Base-by-base conservation (phyloP, 1,139 yeast genomes). In the Pichia inconspicua region DNA sequence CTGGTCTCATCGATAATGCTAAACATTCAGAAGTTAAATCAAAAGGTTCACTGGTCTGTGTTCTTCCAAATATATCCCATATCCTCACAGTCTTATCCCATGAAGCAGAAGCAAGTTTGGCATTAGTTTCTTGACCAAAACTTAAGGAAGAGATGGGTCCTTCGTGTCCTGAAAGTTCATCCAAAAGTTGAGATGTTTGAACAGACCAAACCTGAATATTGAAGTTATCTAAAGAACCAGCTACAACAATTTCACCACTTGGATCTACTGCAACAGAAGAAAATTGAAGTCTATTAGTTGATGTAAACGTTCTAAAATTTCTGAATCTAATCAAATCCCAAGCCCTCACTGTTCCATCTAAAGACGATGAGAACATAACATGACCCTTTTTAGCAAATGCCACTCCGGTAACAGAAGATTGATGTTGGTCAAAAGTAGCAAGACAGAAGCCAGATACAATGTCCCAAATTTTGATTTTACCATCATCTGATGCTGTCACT, bases 161-260 rank as follows among this genome's bases (percentile, higher is more conserved):
- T 59, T 87, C 95, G 65, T 92, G 99, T 6, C 97, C 98, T 5
- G 92, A 72, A 45, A 92, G 72, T 25, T 87, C 77, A 61, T 94
- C 98, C 48, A 92, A 73, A 44, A 92, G 70, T 64, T 90, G 97
- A 1, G 95, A 85, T 0, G 97, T 90, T 69, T 92, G 98, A 1
- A 94, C 97, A 11, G 96, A 88, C 99, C 99, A 92, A 38, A 92
- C 86, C 62, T 85, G 90, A 48, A 92, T 85, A 54, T 87, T 96
- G 66, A 82, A 92, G 53, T 84, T 84, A 62, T 90, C 97, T 45
- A 83, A 74, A 5, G 97, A 86, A 2, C 97, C 97, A 2, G 97
- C 98, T 61, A 94, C 90, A 8, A 94, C 92, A 47, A 94, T 82
- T 66, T 94, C 98, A 28, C 97, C 98, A 64, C 96, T 85, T 31